Evolutionary conservation across 1,284 basidiomycete species (phyloP).

Genomic region (Ceratobasidium sp.): DNA sequence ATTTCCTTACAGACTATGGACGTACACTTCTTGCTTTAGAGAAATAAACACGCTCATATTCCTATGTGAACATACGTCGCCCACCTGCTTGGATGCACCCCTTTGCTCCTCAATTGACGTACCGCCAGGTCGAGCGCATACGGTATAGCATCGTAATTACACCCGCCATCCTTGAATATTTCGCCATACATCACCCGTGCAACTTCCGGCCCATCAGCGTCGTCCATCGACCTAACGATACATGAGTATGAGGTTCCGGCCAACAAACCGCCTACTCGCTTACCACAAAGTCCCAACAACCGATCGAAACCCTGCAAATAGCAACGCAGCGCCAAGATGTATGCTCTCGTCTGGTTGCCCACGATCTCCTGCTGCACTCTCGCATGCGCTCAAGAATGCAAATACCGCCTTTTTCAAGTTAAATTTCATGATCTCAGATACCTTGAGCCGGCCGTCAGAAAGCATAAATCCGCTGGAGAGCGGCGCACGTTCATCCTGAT

Average conservation of each 20-base stretch:
- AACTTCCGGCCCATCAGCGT: background rate
- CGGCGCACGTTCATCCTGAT: background rate
- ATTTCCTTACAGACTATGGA: background rate
- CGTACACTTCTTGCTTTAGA: background rate
- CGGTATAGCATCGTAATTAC: background rate
- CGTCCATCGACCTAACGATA: background rate
- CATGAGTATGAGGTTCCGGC: background rate
- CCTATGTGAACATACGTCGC: background rate
- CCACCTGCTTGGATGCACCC: background rate
- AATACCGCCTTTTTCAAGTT: background rate
- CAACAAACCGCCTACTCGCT: too few species aligned
- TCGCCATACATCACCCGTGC: background rate
- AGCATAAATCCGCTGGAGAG: background rate
- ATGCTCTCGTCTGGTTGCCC: constrained; percentile 18
- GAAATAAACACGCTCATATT: background rate
- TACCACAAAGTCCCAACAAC: constrained; percentile 9
- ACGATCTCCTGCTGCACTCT: constrained; percentile 14
- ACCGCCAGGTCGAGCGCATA: background rate
- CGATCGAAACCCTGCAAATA: background rate
- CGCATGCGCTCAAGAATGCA: constrained; percentile 15
- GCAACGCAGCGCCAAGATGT: constrained; percentile 16
- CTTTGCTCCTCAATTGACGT: background rate
- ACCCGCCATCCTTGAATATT: background rate
- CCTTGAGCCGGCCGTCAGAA: background rate
- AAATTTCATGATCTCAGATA: constrained; percentile 4